These are phyloP conservation scores for Coniella lustricola DNA, from an alignment of 2,329 filamentous ascomycete species.

Conservation along the genomic window DNA sequence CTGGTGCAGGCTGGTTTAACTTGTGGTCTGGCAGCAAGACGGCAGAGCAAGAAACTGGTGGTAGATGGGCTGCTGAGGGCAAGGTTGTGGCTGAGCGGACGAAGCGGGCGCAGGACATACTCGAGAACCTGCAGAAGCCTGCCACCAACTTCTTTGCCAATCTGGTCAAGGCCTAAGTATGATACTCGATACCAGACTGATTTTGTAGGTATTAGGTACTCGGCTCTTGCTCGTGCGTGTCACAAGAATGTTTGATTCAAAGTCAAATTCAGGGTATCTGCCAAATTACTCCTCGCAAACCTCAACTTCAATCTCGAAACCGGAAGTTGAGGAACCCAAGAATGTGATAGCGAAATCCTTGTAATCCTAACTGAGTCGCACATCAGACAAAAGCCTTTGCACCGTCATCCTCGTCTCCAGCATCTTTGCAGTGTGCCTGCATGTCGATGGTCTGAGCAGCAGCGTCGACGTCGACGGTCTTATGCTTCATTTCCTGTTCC, in stretches of 20 bases:
- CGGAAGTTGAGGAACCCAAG: no score
- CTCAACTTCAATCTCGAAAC: no score
- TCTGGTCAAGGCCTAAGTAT: constrained; percentile 15
- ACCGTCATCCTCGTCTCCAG: no score
- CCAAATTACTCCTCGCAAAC: no score
- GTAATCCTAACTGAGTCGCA: no score
- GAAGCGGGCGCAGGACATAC: constrained; percentile 42
- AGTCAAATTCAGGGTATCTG: background rate
- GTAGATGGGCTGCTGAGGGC: constrained; percentile 47
- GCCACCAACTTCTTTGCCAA: constrained; percentile 1
- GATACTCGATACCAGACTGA: background rate
- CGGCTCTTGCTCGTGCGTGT: background rate
- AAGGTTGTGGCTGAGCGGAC: constrained; percentile 46
- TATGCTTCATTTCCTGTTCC: no score
- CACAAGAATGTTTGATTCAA: background rate
- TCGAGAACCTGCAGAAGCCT: constrained; percentile 37
- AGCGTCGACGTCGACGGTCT: no score
- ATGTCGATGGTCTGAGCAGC: no score
- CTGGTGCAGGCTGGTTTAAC: constrained; percentile 30
- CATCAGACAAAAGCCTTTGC: background rate
- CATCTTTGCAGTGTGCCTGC: no score
- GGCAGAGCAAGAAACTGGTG: constrained; percentile 33
- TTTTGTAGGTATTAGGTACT: no score
- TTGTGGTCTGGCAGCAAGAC: constrained; percentile 32
- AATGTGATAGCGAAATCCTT: no score